Conservation (phyloP, 1,284 basidiomycete genomes). For the Takashimella koratensis region DNA sequence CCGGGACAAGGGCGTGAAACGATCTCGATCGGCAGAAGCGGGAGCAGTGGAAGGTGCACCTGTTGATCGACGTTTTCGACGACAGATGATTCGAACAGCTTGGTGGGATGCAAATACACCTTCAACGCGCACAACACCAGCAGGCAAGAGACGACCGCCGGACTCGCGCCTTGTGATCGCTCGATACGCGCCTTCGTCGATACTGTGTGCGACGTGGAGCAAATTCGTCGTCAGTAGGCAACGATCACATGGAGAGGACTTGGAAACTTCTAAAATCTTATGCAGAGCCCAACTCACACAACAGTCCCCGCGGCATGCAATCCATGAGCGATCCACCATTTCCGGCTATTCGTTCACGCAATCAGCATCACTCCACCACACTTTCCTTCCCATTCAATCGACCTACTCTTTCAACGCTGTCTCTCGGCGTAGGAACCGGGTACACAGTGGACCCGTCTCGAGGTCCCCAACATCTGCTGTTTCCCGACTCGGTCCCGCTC, state of each 20-base stretch:
- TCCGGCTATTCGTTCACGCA: slow-evolving; percentile 54
- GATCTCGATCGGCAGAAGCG: neutral
- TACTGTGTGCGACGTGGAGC: slow-evolving; percentile 14
- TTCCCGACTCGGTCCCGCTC: slow-evolving; percentile 33
- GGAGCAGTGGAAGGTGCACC: neutral
- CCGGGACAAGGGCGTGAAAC: neutral
- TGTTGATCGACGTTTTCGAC: slow-evolving; percentile 41
- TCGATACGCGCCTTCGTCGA: slow-evolving; percentile 78
- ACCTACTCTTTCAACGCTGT: slow-evolving; percentile 69
- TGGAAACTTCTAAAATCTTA: neutral
- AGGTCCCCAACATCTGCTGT: slow-evolving; percentile 24
- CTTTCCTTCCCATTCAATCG: neutral
- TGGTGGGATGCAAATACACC: slow-evolving; percentile 92
- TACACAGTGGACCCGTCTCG: slow-evolving; percentile 60
- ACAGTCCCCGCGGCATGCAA: slow-evolving; percentile 82
- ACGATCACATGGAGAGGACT: slow-evolving; percentile 1
- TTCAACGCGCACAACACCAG: slow-evolving; percentile 79
- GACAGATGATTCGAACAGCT: slow-evolving; percentile 79
- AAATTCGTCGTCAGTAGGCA: neutral
- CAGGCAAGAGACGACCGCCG: slow-evolving; percentile 84
- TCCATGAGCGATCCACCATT: slow-evolving; percentile 93
- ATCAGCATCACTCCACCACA: too few relatives aligned
- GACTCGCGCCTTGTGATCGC: slow-evolving; percentile 80
- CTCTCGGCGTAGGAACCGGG: slow-evolving; percentile 74
- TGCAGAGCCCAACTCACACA: slow-evolving; percentile 48